Conservation (phyloP, 306 rosid species). For the Coriaria nepalensis region DNA sequence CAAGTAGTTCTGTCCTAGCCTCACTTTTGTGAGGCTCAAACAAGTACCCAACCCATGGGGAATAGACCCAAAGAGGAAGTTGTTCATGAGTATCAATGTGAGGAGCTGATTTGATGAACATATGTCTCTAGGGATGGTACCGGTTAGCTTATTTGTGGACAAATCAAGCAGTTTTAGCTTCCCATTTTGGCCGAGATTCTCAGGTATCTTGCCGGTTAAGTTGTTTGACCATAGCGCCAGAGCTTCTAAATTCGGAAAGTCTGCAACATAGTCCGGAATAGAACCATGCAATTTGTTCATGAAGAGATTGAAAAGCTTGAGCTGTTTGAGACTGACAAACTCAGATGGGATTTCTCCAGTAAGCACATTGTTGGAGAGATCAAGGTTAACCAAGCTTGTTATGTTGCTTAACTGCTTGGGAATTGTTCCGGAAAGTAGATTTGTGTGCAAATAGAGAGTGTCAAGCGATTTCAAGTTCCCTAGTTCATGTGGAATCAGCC, state of each 20-base stretch:
- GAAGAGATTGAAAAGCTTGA: conserved; percentile 69
- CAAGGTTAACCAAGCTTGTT: conserved; percentile 41
- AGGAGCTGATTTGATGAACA: conserved; percentile 54
- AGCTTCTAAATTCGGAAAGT: conserved; percentile 42
- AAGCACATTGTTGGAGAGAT: conserved; percentile 67
- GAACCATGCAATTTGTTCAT: conserved; percentile 72
- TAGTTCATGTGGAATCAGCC: conserved; percentile 53
- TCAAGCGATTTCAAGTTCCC: conserved; percentile 52
- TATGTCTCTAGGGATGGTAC: conserved; percentile 49
- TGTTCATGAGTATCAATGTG: conserved; percentile 53
- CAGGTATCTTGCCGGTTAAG: conserved; percentile 72
- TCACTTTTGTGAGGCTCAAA: conserved; percentile 51
- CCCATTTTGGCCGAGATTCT: conserved; percentile 55
- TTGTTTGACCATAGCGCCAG: conserved; percentile 76
- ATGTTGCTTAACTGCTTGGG: conserved; percentile 63
- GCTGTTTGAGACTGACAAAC: conserved; percentile 43
- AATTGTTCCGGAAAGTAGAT: conserved; percentile 54
- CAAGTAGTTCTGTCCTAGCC: conserved; percentile 61
- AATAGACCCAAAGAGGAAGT: conserved; percentile 72
- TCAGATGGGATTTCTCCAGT: conserved; percentile 71
- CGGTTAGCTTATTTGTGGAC: conserved; percentile 84
- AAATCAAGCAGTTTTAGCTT: conserved; percentile 61
- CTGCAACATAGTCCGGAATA: conserved; percentile 64
- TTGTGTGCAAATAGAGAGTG: conserved; percentile 59
- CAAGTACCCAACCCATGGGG: conserved; percentile 61